Conservation (phyloP, 148 eudicot genomes). For the Vaccinium myrtillus region DNA sequence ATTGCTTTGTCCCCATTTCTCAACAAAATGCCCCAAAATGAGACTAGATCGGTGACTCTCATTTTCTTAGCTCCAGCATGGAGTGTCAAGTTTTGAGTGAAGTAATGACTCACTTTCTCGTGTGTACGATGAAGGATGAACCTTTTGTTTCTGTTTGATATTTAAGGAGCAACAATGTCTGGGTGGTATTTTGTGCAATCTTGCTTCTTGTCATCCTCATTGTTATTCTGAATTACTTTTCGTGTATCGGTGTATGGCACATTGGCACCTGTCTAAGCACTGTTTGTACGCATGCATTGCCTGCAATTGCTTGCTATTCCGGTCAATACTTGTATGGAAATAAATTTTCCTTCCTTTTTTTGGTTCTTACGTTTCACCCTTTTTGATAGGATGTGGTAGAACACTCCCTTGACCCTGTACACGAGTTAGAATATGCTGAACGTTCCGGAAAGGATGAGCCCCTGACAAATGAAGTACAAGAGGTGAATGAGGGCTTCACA, state of each 20-base stretch:
- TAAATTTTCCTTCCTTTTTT: not conserved
- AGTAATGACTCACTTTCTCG: no score
- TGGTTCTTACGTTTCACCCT: conserved; percentile 14
- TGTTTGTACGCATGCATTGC: not conserved
- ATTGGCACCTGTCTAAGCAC: not conserved
- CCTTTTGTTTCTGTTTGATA: not conserved
- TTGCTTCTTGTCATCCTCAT: not conserved
- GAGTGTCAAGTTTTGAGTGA: not conserved
- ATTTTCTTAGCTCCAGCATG: not conserved
- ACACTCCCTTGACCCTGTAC: conserved; percentile 23
- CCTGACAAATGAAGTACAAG: conserved; percentile 37
- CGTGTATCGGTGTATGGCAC: not conserved
- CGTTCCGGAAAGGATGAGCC: conserved; percentile 34
- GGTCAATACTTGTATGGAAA: not conserved
- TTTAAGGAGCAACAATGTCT: not conserved
- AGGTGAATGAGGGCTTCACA: conserved; percentile 25
- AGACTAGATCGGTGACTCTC: not conserved
- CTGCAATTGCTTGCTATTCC: not conserved
- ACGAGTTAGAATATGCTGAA: conserved; percentile 41
- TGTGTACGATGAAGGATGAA: no score
- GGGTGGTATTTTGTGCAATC: not conserved
- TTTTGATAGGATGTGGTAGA: conserved; percentile 46
- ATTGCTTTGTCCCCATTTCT: not conserved
- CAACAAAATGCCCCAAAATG: not conserved
- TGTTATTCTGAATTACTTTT: not conserved